Evolutionary conservation across 805 yeast genomes (phyloP).

Genomic region (Yarrowia deformans): DNA sequence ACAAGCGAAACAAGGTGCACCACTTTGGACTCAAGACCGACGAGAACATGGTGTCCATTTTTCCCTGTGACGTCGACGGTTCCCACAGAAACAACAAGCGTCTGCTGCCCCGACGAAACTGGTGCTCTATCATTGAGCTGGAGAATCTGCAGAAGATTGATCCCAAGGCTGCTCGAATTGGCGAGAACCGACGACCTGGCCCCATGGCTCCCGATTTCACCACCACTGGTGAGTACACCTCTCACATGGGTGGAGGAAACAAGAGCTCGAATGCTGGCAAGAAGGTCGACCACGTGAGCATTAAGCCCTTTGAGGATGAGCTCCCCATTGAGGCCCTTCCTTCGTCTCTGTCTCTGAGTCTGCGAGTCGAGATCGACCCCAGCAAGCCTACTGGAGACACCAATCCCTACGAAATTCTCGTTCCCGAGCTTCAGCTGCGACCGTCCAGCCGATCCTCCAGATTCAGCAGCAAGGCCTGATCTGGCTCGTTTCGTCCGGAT

Average conservation of each 20-base stretch:
- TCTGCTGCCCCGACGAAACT: constrained; percentile 64
- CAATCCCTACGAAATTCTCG: constrained; percentile 68
- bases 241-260: constrained; percentile 22
- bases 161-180: constrained; percentile 31
- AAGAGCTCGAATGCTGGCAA: constrained; percentile 23
- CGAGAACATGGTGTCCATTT: constrained; percentile 83
- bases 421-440: constrained; percentile 57
- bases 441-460: constrained; percentile 10
- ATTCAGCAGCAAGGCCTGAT: constrained; percentile 14
- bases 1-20: constrained; percentile 72
- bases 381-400: constrained; percentile 59
- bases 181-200: constrained; percentile 39
- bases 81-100: constrained; percentile 56
- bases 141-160: constrained; percentile 26
- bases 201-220: constrained; percentile 5
- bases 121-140: constrained; percentile 55
- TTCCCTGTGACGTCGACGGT: constrained; percentile 66
- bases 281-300: background rate
- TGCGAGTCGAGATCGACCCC: constrained; percentile 75
- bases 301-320: constrained; percentile 49
- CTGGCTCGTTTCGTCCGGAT: background rate
- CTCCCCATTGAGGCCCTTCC: constrained; percentile 62
- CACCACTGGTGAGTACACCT: constrained; percentile 17
- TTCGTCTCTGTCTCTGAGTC: constrained; percentile 66
- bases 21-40: constrained; percentile 68